Evolutionary conservation across 2,329 filamentous ascomycete species (phyloP), one percentile per base, ranked within the genome.

Genomic region (Fusarium concolor): DNA sequence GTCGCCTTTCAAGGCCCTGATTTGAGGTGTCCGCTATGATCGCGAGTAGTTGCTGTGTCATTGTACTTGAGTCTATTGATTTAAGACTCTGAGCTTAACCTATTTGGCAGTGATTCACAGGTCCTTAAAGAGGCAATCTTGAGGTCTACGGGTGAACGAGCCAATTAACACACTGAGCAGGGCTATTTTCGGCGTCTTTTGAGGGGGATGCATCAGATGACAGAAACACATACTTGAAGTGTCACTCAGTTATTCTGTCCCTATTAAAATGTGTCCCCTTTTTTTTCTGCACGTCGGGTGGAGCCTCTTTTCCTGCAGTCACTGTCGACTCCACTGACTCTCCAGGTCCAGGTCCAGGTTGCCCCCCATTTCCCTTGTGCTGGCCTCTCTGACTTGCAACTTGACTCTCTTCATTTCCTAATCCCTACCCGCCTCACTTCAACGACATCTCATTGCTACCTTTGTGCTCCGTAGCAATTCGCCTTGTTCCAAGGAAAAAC

Each of bases 371-470:
- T 57, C 50, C 50, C 41, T 54, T 54, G 37, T 38, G 18, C 46
- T 54, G 46, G n/a, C 33, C 46, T 56, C 51, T 62, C 56, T 62
- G 59, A 62, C 54, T 38, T 59, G 44, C 29, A 49, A 50, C 43
- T 51, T 35, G 15, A 35, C 15, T 35, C 14, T 33, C 56, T 62
- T 43, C 43, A 62, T 62, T 62, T 54, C 29, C 51, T 52, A 22
- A 33, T 17, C 56, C 51, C 38, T 14, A 18, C 26, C 15, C 39
- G 56, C 33, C 47, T 53, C 39, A 53, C 55, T 52, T 57, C 29
- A 38, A 42, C 47, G 10, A 22, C 33, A 35, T 52, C 14, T 29
- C 37, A 52, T 15, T 51, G 12, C 29, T 31, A 31, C 29, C 10
- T 14, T 11, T 10, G 29, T 31, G 29, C 29, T 31, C 29, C 29